Percentiles rank a stretch among this genome's conserved stretches.
Conservation (phyloP, 495 filamentous ascomycete genomes). For the Amniculicola lignicola region DNA sequence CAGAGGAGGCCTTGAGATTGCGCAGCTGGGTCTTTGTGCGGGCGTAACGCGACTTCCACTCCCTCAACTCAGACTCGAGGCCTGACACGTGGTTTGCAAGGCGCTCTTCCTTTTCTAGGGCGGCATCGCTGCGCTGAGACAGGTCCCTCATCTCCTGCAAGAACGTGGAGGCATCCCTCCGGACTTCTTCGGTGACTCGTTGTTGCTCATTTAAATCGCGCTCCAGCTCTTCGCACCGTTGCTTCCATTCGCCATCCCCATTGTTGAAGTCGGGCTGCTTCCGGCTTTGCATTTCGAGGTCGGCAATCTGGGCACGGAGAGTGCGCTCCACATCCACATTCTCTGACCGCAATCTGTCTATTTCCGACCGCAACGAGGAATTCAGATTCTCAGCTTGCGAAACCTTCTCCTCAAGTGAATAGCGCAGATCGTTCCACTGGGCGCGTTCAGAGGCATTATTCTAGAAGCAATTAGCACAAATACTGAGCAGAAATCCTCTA, state of each 20-base stretch:
- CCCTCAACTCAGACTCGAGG: slow-evolving; percentile 75
- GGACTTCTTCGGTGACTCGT: slow-evolving; percentile 83
- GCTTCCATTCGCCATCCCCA: slow-evolving; percentile 50
- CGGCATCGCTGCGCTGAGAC: slow-evolving; percentile 71
- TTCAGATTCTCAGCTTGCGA: slow-evolving; percentile 73
- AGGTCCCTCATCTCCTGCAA: slow-evolving; percentile 85
- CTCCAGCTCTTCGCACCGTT: slow-evolving; percentile 61
- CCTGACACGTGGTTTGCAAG: slow-evolving; percentile 67
- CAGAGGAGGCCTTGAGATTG: slow-evolving; percentile 73
- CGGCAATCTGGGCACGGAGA: slow-evolving; percentile 62
- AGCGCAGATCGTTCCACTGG: slow-evolving; percentile 71
- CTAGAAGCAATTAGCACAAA: slow-evolving; percentile 4
- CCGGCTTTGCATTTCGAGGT: slow-evolving; percentile 34
- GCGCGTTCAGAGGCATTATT: slow-evolving; percentile 50
- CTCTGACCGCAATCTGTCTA: slow-evolving; percentile 67
- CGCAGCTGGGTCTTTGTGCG: slow-evolving; percentile 82
- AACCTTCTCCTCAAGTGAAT: slow-evolving; percentile 75
- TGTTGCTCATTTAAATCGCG: slow-evolving; percentile 71
- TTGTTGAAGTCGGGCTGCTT: slow-evolving; percentile 18
- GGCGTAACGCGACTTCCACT: slow-evolving; percentile 88
- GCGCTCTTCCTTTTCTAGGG: slow-evolving; percentile 76
- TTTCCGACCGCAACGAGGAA: slow-evolving; percentile 68
- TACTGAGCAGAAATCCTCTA: not conserved
- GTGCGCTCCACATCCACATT: slow-evolving; percentile 62
- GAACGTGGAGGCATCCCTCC: slow-evolving; percentile 77